Evolutionary conservation across 768 basidiomycete species (phyloP).

Genomic region (Calvatia gigantea): DNA sequence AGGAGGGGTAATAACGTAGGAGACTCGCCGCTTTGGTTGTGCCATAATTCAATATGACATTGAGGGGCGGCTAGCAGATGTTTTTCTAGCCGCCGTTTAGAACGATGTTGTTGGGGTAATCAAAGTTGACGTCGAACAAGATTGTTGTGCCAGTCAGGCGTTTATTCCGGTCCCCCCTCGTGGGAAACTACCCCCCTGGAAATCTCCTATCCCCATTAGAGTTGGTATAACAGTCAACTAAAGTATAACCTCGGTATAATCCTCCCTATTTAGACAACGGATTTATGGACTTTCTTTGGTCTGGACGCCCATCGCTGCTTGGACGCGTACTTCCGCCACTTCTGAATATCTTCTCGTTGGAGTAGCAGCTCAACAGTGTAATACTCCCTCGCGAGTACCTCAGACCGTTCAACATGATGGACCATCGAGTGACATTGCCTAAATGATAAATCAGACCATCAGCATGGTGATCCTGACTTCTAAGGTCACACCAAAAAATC

Average conservation of each 20-base stretch:
- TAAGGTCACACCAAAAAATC: constrained; percentile 14
- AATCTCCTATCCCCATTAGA: too few relatives aligned
- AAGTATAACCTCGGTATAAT: not conserved
- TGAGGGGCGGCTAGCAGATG: not conserved
- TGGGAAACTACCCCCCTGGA: too few relatives aligned
- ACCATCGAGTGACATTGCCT: constrained; percentile 1
- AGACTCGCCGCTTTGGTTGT: constrained; percentile 66
- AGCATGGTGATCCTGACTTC: not conserved
- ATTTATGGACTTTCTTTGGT: not conserved
- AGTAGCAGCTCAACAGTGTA: constrained; percentile 50
- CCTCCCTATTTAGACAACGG: not conserved
- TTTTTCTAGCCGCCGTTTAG: not conserved
- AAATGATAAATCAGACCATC: not conserved
- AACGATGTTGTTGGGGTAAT: not conserved
- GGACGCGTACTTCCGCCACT: constrained; percentile 52
- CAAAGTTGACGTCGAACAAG: not conserved
- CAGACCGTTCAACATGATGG: constrained; percentile 28
- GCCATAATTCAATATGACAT: constrained; percentile 18
- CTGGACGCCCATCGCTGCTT: constrained; percentile 31
- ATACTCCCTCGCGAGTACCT: constrained; percentile 46
- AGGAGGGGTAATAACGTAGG: constrained; percentile 86
- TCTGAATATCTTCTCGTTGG: constrained; percentile 50
- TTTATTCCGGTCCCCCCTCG: not conserved
- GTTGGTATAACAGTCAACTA: too few relatives aligned
- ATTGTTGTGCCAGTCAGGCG: not conserved